Base-by-base conservation (phyloP, 1,284 basidiomycete genomes). In the Pseudozyma sp. region DNA sequence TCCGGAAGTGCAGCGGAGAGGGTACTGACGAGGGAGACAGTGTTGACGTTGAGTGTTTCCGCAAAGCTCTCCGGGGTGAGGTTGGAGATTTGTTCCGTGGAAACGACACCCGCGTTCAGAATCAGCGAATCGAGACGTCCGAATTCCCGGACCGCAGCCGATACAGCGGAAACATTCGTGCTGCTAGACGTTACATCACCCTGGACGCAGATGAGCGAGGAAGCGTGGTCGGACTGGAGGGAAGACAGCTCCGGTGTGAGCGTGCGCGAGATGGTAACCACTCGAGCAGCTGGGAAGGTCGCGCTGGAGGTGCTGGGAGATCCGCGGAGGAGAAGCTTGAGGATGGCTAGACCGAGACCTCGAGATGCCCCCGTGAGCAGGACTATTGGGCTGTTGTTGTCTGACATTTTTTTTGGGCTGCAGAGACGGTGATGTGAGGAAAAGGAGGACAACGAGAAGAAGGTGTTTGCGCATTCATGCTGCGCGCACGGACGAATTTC, bases 311-410 rank as follows among this genome's bases (percentile, higher is more conserved):
- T 17, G 11, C 49, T 29, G 11, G 68, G 17, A 5, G 64, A 61
- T 24, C 77, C 78, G 16, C 64, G 81, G 46, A 94, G 87, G 29
- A 94, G 87, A 46, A 89, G 86, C 17, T 82, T 87, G 40, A 90
- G 88, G 59, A 91, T 88, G 17, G 91, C 92, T 48, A 94, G 88
- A 2, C 94, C 94, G 61, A 96, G 90, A 35, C 94, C 94, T 44
- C 86, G 83, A 13, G 83, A 84, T 0, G 78, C 85, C 7, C 85
- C 77, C 40, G 74, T 79, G 5, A 84, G 57, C 0, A 84, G 63
- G 0, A 84, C 68, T 2, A 81, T 78, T 7, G 78, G 75, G 24
- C 75, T 24, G 24, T 76, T 24, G 24, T 76, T 71, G 43, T 61
- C 57, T 7, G 55, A 29, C 68, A 64, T 64, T 29, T 11, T 57